These are phyloP conservation scores for Fusarium pilosicola DNA, from an alignment of 2,329 filamentous ascomycete genomes.

Conservation along the genomic window DNA sequence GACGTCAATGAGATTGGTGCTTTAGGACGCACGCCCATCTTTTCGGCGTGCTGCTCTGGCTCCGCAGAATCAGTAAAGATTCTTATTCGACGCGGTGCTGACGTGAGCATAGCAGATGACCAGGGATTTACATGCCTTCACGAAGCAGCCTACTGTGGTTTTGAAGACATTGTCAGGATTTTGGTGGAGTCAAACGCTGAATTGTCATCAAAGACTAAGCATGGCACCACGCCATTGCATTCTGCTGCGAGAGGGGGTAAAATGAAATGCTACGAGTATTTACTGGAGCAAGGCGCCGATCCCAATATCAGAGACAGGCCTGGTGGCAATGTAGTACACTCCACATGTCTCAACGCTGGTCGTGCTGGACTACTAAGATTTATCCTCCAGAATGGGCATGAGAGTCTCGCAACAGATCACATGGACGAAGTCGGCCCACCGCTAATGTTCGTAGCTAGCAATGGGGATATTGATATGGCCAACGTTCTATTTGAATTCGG, in stretches of 20 bases:
- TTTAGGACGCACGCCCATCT: rapidly evolving
- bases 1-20: neutral
- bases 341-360: too few species aligned
- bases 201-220: rapidly evolving
- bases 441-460: too few species aligned
- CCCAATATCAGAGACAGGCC: rapidly evolving
- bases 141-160: rapidly evolving
- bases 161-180: neutral
- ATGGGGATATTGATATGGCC: neutral
- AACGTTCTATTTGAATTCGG: neutral
- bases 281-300: neutral
- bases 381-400: neutral
- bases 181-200: neutral
- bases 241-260: rapidly evolving
- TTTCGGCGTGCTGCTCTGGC: rapidly evolving
- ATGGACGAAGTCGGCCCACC: too few species aligned
- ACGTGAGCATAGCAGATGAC: rapidly evolving
- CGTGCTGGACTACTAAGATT: neutral
- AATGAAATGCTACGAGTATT: neutral
- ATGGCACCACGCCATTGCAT: neutral
- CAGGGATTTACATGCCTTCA: rapidly evolving
- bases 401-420: neutral
- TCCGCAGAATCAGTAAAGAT: rapidly evolving
- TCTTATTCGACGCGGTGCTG: neutral
- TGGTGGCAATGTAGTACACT: too few species aligned